Base-by-base conservation (phyloP, 2,329 filamentous ascomycete species). In the Shiraia bambusicola region DNA sequence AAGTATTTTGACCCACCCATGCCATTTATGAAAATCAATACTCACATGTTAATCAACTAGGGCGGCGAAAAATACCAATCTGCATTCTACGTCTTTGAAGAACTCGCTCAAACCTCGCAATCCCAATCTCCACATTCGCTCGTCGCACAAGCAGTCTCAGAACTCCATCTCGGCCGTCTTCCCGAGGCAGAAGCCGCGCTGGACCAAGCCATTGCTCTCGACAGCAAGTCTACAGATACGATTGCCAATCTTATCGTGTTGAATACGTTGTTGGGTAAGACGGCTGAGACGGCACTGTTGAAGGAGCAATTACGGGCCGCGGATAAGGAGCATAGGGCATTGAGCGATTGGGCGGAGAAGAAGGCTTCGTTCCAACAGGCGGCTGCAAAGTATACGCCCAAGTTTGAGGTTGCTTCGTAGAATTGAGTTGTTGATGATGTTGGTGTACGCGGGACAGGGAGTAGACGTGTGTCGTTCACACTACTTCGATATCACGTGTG, bases 71-170 rank as follows among this genome's bases (percentile, higher is more conserved):
- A 89, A 69, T 97, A 97, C 72, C 93, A 97, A 65, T 88, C 93
- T 64, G 86, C 92, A 13, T 97, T 95, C 72, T 97, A 98, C 76
- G 92, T 97, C 47, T 97, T 89, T 63, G 92, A 97, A 72, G 93
- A 98, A 71, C 81, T 97, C 34, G 92, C 93, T 4, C 88, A 95
- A 65, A 85, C 88, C 19, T 86, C 90, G 2, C 83, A 87, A 24
- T 90, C 88, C 13, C 84, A 88, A 34, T 88, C 88, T 12, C 78
- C 84, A 37, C 78, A 84, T 54, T 86, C 82, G 13, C 80, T 96
- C 40, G 82, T 95, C 47, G 85, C 88, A 14, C 93, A 97, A 73
- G 92, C 91, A 17, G 83, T 97, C 17, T 86, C 88, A 16, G 92
- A 98, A 70, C 74, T 97, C 38, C 93, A 97, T 65, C 82, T 97